phyloP scores from a whole-genome alignment of 176 grass and related monocot genomes.

The Cenchrus fungigraminus region DNA sequence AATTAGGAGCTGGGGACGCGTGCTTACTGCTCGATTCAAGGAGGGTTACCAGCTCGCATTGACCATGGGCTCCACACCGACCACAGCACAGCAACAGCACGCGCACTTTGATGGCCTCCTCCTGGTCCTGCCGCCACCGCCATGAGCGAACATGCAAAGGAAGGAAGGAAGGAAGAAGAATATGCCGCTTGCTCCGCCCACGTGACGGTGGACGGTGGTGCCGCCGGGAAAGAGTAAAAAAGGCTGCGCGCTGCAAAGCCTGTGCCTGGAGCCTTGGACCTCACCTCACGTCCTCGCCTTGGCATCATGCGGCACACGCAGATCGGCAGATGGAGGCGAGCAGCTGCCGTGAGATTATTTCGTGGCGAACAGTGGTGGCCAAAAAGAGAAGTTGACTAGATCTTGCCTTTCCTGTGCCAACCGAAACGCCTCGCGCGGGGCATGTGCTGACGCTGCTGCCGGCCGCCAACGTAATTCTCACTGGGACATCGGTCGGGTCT shows the following conservation, averaged over 20 bases:
- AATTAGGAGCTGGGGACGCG: constrained; percentile 12
- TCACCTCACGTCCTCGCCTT: background rate
- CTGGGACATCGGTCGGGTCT: background rate
- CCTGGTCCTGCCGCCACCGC: background rate
- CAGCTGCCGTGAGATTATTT: background rate
- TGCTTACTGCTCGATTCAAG: constrained; percentile 16
- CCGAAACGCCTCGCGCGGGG: background rate
- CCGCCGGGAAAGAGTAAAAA: background rate
- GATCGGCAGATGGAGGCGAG: background rate
- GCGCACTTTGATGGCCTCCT: background rate
- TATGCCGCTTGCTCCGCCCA: constrained; percentile 23
- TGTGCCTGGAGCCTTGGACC: background rate
- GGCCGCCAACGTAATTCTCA: background rate
- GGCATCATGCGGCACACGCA: background rate
- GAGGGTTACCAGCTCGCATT: background rate
- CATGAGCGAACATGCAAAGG: background rate
- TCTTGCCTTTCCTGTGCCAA: background rate
- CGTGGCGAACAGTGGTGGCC: background rate
- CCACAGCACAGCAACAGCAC: background rate
- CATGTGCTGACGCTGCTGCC: constrained; percentile 4
- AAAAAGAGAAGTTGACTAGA: background rate
- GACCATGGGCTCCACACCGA: background rate
- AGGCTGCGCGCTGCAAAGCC: constrained; percentile 28
- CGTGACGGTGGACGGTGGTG: constrained; percentile 15
- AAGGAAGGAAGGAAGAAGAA: background rate